Evolutionary conservation across 2,329 filamentous ascomycete species (phyloP), one percentile per base, ranked within the genome.

Genomic region (Colletotrichum sp.): DNA sequence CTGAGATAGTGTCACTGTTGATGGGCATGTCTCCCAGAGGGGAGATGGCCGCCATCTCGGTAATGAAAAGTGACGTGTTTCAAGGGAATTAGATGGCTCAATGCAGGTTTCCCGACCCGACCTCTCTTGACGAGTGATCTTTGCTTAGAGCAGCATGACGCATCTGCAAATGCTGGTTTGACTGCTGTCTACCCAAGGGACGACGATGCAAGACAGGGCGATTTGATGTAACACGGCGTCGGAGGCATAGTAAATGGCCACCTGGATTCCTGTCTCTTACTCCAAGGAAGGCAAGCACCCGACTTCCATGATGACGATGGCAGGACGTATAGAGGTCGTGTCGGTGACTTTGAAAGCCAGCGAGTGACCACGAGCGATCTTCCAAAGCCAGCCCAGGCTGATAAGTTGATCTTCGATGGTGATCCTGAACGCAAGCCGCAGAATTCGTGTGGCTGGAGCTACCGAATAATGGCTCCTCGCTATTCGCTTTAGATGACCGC

Each of bases 401-500:
- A 49, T n/a, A 19, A 52, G 44, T 13, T 13, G n/a, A 30, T 19
- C 25, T 59, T 55, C 27, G 30, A 52, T 66, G 64, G 13, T 34
- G 22, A 59, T 30, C 32, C 25, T 66, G 52, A 59, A 69, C 11
- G 16, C 9, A n/a, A 59, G 32, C 39, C 25, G 9, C 66, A 61
- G 8, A 44, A 19, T 52, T 52, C 12, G n/a, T 25, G 55, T 61
- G 66, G 66, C 66, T 59, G 34, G 30, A 13, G 25, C 19, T 4
- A 13, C 16, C n/a, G 13, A 30, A 44, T 12, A 32, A 69, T 15
- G 49, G 19, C 49, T 19, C 59, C 74, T 76, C 74, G 74, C 74
- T 76, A 61, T 65, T 76, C 74, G 74, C 65, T 76, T 13, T 69
- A 76, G 34, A 61, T 61, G 57, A 61, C 32, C 64, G 74, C 74